Evolutionary conservation across 1,284 basidiomycete genomes (phyloP), one percentile per base, ranked within the genome.

Genomic region (Trametes sp.): DNA sequence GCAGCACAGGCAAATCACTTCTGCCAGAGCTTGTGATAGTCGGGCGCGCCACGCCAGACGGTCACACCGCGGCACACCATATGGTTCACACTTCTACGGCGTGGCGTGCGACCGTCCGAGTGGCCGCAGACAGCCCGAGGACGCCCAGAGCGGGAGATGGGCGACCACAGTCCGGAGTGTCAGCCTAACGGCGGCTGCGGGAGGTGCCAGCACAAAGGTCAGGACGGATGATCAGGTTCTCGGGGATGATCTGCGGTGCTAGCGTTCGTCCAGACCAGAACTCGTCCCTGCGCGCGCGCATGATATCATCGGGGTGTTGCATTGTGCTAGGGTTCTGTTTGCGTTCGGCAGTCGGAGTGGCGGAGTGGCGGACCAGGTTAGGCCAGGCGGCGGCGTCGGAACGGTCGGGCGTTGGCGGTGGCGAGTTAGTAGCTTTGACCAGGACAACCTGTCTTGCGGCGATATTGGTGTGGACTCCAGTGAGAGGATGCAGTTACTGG

Each of bases 1-100:
- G 7, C 21, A 11, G 21, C 16, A 19, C 21, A 4, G 42, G 23
- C 42, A 45, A 14, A 49, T 24, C 26, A 9, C 46, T 24, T 49
- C 16, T 49, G 19, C 46, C 24, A 19, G 48, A 16, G 51, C 51
- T 41, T 16, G 51, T 53, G 36, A 53, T 38, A 38, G 10, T 41
- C 23, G 38, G 38, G 28, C 41, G 52, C 52, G 52, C 52, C 38
- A 31, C 52, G 41, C 52, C 19, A n/a, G 52, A 21, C 52, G 28
- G 52, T 54, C 52, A 54, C 51, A 41, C 35, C 35, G 42, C 42
- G 46, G 46, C 24, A 29, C 29, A 19, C 28, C 46, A 48, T 50
- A 49, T 49, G 46, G 28, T 9, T n/a, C 8, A 5, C 10, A 14
- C 26, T 21, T 13, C 9, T 29, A 19, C 2, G 46, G 6, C 13